phyloP scores from a whole-genome alignment of 768 basidiomycete species.

The Coprinopsis marcescibilis region DNA sequence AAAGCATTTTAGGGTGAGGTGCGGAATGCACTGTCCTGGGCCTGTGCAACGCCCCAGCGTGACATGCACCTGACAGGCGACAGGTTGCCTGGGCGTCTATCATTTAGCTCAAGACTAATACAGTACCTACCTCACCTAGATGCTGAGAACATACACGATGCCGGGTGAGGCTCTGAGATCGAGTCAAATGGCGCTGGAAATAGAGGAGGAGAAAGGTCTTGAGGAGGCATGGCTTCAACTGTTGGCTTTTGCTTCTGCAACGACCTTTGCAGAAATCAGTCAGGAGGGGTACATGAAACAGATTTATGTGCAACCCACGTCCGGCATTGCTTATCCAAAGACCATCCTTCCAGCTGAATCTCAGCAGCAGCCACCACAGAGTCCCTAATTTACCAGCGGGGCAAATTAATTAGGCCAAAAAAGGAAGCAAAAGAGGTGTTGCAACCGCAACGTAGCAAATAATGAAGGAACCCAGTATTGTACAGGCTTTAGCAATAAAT shows the following conservation, averaged over 20 bases:
- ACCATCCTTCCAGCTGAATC: conserved; percentile 53
- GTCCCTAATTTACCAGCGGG: no score
- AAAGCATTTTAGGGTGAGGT: no score
- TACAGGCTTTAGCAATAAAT: neutral
- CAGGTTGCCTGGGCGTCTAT: no score
- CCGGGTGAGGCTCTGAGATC: conserved; percentile 34
- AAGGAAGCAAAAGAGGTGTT: conserved; percentile 40
- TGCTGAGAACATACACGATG: conserved; percentile 50
- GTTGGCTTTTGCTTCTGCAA: conserved; percentile 72
- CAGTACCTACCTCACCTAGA: no score
- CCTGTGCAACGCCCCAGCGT: no score
- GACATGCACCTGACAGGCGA: no score
- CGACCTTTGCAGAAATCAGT: conserved; percentile 49
- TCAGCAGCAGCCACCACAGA: conserved; percentile 49
- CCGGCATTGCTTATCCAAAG: conserved; percentile 82
- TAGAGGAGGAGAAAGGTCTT: conserved; percentile 47
- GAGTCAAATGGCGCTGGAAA: conserved; percentile 52
- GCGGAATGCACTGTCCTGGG: no score
- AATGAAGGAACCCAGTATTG: neutral
- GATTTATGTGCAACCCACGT: conserved; percentile 43
- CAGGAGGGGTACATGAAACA: conserved; percentile 8
- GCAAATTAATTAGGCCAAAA: conserved; percentile 46
- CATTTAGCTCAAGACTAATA: no score
- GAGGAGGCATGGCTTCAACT: conserved; percentile 54
- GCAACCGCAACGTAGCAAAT: neutral